Evolutionary conservation across 306 rosid species (phyloP).

Genomic region (Mucuna pruriens): DNA sequence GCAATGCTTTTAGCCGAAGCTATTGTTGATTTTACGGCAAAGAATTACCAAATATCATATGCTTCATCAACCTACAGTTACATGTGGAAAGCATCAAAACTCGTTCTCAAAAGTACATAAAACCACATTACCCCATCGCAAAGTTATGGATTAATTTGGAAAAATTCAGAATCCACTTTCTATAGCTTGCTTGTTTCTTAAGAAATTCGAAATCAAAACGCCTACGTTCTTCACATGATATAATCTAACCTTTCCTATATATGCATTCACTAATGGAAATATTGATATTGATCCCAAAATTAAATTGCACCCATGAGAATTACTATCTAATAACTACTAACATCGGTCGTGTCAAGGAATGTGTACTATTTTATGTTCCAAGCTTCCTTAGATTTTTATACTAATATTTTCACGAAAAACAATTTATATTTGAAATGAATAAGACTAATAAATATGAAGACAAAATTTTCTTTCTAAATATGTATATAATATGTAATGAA

Average conservation of each 20-base stretch:
- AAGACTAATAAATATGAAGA: too few species aligned
- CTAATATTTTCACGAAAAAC: too few species aligned
- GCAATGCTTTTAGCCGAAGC: not conserved
- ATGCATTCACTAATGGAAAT: not conserved
- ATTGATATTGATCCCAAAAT: not conserved
- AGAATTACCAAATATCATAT: not conserved
- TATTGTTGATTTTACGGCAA: not conserved
- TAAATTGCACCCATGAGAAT: not conserved
- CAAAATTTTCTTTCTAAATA: too few species aligned
- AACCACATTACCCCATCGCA: not conserved
- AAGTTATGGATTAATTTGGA: not conserved
- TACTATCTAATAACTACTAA: not conserved
- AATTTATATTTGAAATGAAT: too few species aligned
- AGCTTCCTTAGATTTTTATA: not conserved
- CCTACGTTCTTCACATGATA: not conserved
- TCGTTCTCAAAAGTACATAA: not conserved
- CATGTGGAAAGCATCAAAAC: not conserved
- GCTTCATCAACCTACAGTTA: not conserved
- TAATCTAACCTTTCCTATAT: not conserved
- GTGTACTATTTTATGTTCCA: not conserved
- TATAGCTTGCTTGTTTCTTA: slow-evolving; percentile 7
- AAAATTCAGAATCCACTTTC: not conserved
- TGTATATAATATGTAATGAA: too few species aligned
- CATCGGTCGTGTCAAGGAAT: not conserved
- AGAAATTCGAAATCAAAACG: not conserved